Conservation (phyloP, 1,139 yeast species). For the Debaryomycetaceae sp. region DNA sequence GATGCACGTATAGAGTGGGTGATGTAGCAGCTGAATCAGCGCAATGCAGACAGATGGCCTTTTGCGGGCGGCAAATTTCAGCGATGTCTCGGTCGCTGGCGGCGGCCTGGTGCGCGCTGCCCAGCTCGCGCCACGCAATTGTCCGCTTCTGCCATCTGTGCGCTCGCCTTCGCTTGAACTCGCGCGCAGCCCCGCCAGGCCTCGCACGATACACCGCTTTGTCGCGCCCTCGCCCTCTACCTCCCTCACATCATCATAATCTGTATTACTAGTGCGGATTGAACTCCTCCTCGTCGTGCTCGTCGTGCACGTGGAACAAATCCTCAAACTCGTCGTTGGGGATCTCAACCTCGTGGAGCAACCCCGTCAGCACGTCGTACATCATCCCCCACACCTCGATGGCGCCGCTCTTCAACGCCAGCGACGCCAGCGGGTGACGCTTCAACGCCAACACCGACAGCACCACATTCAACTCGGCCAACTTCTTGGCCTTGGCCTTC, state of each 20-base stretch:
- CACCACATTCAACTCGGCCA: constrained; percentile 78
- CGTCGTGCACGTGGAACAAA: constrained; percentile 47
- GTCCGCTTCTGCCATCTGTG: too few relatives aligned
- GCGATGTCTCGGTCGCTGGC: too few relatives aligned
- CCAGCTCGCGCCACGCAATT: too few relatives aligned
- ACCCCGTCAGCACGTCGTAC: constrained; percentile 81
- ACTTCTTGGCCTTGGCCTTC: constrained; percentile 54
- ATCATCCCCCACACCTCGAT: constrained; percentile 85
- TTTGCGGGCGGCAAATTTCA: too few relatives aligned
- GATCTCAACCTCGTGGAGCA: constrained; percentile 49
- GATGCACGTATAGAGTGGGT: too few relatives aligned
- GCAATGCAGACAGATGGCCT: too few relatives aligned
- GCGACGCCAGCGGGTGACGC: constrained; percentile 71
- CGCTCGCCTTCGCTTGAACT: too few relatives aligned
- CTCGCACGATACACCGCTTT: too few relatives aligned
- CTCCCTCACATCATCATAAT: too few relatives aligned
- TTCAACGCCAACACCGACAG: constrained; percentile 54
- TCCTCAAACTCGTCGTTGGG: constrained; percentile 51
- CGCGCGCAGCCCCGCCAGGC: too few relatives aligned
- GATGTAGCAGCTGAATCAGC: neutral
- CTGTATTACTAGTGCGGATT: constrained; percentile 15
- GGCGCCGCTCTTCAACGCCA: constrained; percentile 67
- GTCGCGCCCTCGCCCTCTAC: too few relatives aligned
- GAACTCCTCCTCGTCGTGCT: constrained; percentile 25
- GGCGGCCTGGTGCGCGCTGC: too few relatives aligned